These are phyloP conservation scores for Anthracocystis setariae DNA, from an alignment of 1,284 basidiomycete species.

Conservation along the genomic window DNA sequence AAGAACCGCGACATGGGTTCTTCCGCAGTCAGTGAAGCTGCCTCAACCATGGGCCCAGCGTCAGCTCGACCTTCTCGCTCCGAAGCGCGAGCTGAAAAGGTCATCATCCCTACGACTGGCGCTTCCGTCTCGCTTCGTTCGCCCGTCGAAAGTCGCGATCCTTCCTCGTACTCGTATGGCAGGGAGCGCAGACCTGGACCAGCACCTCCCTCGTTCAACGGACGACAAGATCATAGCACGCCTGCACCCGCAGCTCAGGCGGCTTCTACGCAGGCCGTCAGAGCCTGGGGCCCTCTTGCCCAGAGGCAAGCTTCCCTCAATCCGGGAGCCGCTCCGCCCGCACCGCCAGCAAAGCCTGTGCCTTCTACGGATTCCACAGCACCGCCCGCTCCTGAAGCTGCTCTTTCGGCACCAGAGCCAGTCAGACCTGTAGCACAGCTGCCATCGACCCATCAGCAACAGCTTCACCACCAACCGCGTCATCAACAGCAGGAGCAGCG, in stretches of 20 bases:
- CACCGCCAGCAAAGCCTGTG: conserved; percentile 13
- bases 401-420: conserved; percentile 13
- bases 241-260: conserved; percentile 18
- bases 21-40: conserved; percentile 14
- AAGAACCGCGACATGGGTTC: conserved; percentile 27
- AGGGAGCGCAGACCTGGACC: conserved; percentile 30
- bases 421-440: conserved; percentile 8
- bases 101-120: conserved; percentile 45
- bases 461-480: conserved; percentile 13
- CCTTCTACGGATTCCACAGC: conserved; percentile 14
- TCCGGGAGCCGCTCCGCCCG: conserved; percentile 31
- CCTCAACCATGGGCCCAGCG: conserved; percentile 4
- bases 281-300: conserved; percentile 64
- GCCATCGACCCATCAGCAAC: conserved; percentile 15
- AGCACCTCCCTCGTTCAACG: conserved; percentile 20
- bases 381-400: conserved; percentile 6
- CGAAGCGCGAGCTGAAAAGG: conserved; percentile 42
- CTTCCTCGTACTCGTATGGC: conserved; percentile 23
- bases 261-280: conserved; percentile 24
- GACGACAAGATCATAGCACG: conserved; percentile 20
- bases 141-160: conserved; percentile 37
- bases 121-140: conserved; percentile 49
- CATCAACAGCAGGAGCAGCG: conserved; percentile 17
- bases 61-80: conserved; percentile 25
- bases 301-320: conserved; percentile 53